These are phyloP conservation scores for Diaporthe humulicola DNA, from an alignment of 2,329 filamentous ascomycete species.

Conservation along the genomic window DNA sequence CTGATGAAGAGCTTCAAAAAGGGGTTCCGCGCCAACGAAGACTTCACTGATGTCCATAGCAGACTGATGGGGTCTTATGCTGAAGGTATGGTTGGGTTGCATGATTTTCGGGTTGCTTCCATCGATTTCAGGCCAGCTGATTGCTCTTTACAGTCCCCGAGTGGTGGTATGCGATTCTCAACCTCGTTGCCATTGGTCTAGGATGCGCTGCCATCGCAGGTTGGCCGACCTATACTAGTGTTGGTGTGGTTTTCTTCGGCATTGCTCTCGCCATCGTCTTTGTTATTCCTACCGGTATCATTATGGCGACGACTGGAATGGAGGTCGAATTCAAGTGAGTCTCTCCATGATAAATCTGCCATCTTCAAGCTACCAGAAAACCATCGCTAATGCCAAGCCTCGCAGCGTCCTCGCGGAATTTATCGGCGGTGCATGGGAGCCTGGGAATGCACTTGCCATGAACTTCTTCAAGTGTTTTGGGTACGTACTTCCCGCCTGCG, in stretches of 20 bases:
- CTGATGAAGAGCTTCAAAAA: constrained; percentile 60
- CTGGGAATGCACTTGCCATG: constrained; percentile 60
- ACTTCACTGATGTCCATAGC: constrained; percentile 56
- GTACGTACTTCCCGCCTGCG: constrained; percentile 9
- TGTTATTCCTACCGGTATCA: constrained; percentile 59
- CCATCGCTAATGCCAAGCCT: background rate
- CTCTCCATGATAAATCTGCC: background rate
- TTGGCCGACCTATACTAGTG: constrained; percentile 46
- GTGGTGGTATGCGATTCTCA: constrained; percentile 2
- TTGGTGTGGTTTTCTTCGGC: constrained; percentile 58
- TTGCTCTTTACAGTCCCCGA: background rate
- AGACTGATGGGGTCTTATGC: constrained; percentile 57
- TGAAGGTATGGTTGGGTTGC: constrained; percentile 47
- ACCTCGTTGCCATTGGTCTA: constrained; percentile 38
- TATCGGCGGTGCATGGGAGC: constrained; percentile 57
- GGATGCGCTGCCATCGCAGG: constrained; percentile 48
- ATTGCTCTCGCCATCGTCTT: constrained; percentile 57
- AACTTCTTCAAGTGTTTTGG: constrained; percentile 58
- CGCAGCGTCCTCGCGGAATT: constrained; percentile 58
- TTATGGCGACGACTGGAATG: constrained; percentile 57
- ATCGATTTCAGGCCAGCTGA: constrained; percentile 44
- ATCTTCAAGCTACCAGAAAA: background rate
- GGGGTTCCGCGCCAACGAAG: constrained; percentile 49
- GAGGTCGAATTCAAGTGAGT: constrained; percentile 54
- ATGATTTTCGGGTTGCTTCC: too few relatives aligned